Conservation (phyloP, 371 early-diverging fungal species). For the Nosema muscidifuracis region DNA sequence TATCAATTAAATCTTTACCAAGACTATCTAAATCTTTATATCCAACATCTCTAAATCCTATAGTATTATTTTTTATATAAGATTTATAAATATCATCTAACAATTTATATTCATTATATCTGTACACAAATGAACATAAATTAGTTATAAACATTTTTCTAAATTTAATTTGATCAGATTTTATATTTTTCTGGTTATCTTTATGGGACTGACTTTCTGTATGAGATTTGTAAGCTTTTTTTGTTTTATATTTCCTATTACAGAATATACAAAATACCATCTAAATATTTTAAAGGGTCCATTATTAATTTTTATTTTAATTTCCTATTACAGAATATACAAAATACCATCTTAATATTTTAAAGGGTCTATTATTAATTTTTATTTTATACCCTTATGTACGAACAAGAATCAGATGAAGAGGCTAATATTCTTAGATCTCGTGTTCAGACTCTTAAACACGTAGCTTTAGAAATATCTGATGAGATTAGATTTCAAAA, state of each 20-base stretch:
- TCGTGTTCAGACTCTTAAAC: slow-evolving; percentile 20
- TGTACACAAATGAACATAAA: slow-evolving; percentile 16
- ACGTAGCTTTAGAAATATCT: slow-evolving; percentile 32
- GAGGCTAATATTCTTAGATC: slow-evolving; percentile 18
- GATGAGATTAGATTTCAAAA: slow-evolving; percentile 30
- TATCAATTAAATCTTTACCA: background rate
- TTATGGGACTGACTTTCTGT: background rate
- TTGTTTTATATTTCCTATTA: slow-evolving; percentile 24
- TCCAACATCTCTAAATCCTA: slow-evolving; percentile 13
- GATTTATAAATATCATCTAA: slow-evolving; percentile 22
- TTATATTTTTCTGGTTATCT: background rate
- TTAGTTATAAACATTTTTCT: slow-evolving; percentile 20
- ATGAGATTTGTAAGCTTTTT: slow-evolving; percentile 32
- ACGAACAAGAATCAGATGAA: slow-evolving; percentile 20
- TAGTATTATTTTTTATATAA: slow-evolving; percentile 9
- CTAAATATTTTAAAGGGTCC: no score
- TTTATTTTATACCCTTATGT: background rate
- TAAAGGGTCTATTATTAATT: background rate
- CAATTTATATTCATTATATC: slow-evolving; percentile 20
- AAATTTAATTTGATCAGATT: background rate
- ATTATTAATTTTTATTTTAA: no score
- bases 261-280: slow-evolving; percentile 30
- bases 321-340: no score
- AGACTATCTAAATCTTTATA: slow-evolving; percentile 5
- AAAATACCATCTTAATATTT: no score